Base-by-base conservation (phyloP, 306 rosid genomes). In the Potentilla sterilis region DNA sequence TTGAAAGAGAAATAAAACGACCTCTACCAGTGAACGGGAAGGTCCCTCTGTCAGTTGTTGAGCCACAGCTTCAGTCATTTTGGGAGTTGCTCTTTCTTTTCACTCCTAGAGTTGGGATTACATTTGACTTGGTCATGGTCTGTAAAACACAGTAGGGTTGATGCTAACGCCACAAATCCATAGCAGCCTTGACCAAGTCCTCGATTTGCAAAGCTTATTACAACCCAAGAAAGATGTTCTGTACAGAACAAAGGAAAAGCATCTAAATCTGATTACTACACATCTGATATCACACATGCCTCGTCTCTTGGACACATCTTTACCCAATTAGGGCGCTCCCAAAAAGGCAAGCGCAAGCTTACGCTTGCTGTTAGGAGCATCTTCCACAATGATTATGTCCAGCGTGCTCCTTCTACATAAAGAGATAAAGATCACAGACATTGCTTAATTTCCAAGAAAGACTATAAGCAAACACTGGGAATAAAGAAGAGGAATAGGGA, bases 391-490 rank as follows among this genome's bases (percentile, higher is more conserved):
- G 75, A 41, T 72, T 22, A 72, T 21, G 70, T 77, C 44, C 6
- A 52, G 73, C 55, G 73, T 63, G 68, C 68, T 35, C 16, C 44
- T 63, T 63, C 43, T 38, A 3, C 7, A 15, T 49, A 35, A 6
- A 16, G 22, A 16, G 21, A 3, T 7, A 63, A 32, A 14, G n/a
- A 34, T 14, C 41, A 59, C 28, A 57, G 5, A 35, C 67, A 22
- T 72, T 79, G 43, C 37, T 38, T 67, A 52, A 15, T 55, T 79
- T 22, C 61, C 67, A 12, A 28, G 59, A 58, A 68, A 24, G 48
- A 57, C 64, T 9, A 9, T 8, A 54, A 55, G 65, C 42, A 72
- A 46, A 43, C 9, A 16, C 11, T 18, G 0, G 57, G 44, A 55
- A 57, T 48, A 57, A 44, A 51, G 21, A 51, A 37, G 35, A 24